phyloP scores from a whole-genome alignment of 441 rosid species.

The Manihot esculenta region DNA sequence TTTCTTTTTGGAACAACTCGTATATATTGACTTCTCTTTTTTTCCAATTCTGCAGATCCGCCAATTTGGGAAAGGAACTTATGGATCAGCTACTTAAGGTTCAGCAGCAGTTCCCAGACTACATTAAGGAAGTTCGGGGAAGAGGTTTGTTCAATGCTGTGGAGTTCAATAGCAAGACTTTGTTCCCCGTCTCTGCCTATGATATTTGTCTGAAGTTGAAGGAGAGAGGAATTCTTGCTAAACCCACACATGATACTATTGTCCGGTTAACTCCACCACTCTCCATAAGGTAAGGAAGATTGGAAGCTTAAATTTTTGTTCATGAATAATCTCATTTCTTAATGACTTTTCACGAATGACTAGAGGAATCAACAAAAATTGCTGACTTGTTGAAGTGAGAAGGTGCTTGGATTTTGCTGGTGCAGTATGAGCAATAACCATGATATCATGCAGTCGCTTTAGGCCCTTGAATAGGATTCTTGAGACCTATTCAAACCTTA shows the following conservation, averaged over 20 bases:
- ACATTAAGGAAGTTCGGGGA: slow-evolving; percentile 88
- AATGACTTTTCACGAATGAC: neutral
- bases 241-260: slow-evolving; percentile 84
- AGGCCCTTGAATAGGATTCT: neutral
- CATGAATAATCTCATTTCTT: neutral
- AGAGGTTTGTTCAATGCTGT: slow-evolving; percentile 92
- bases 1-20: neutral
- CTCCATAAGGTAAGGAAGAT: slow-evolving; percentile 60
- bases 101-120: slow-evolving; percentile 61
- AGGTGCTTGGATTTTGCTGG: slow-evolving; percentile 2
- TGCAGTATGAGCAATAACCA: neutral
- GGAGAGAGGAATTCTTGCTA: slow-evolving; percentile 90
- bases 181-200: slow-evolving; percentile 78
- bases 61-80: slow-evolving; percentile 63
- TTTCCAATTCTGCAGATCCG: slow-evolving; percentile 54
- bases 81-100: slow-evolving; percentile 53
- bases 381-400: neutral
- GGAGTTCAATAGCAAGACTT: slow-evolving; percentile 56
- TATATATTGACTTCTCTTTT: too few relatives aligned
- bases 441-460: neutral
- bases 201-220: slow-evolving; percentile 90
- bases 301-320: neutral
- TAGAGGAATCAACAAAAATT: neutral
- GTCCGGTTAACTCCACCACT: slow-evolving; percentile 96
- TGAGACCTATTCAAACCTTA: neutral